These are phyloP conservation scores for Flaveria brownii DNA, from an alignment of 129 eudicot genomes.

Conservation along the genomic window DNA sequence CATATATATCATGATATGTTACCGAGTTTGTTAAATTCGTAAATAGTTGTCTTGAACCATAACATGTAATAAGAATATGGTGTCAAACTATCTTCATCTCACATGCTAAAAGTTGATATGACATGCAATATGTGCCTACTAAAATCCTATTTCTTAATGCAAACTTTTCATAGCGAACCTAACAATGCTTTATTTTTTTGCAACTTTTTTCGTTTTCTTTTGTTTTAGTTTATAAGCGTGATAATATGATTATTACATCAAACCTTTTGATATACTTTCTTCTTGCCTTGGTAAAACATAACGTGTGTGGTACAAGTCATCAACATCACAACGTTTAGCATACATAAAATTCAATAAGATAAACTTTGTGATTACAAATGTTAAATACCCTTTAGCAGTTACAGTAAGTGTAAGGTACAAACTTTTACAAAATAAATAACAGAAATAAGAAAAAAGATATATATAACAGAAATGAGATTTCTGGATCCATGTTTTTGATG, in stretches of 20 bases:
- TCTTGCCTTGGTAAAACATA: not conserved
- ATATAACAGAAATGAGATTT: not conserved
- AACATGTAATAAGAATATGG: not conserved
- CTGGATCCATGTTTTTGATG: not conserved
- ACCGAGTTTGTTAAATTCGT: not conserved
- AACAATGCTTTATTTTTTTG: not conserved
- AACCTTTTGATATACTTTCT: not conserved
- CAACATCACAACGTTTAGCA: not conserved
- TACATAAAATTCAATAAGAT: not conserved
- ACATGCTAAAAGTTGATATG: slow-evolving; percentile 15
- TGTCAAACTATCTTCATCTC: slow-evolving; percentile 1
- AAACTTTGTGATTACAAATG: not conserved
- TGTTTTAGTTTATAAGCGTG: not conserved
- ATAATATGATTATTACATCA: not conserved
- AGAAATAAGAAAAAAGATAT: not conserved
- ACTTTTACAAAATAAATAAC: not conserved
- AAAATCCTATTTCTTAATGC: not conserved
- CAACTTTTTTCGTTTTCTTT: not conserved
- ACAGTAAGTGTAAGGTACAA: not conserved
- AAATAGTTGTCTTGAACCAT: not conserved
- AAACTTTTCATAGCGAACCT: not conserved
- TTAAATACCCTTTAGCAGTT: not conserved
- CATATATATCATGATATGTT: not conserved
- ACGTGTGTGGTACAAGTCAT: not conserved
- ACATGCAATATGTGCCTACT: slow-evolving; percentile 13